Evolutionary conservation across 73 alveolate genomes (phyloP), one percentile per base, ranked within the genome.

Genomic region (Symbiodinium pilosum): DNA sequence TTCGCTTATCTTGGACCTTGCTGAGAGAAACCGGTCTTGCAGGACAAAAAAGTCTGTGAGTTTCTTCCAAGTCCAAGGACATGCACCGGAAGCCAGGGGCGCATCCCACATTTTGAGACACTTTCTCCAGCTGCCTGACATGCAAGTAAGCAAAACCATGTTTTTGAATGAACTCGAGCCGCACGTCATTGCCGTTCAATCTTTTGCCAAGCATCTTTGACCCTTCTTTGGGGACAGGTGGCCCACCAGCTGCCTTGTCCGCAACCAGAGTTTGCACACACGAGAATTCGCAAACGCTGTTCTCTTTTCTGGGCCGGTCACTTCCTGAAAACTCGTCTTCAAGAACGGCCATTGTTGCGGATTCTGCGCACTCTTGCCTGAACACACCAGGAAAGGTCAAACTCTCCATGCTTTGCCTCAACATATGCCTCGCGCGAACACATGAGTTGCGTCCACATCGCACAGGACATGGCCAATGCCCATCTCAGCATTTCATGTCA

Each of bases 41-140:
- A 20, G 69, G 43, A 28, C 43, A 24, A 11, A 75, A 34, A 2
- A n/a, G n/a, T n/a, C n/a, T n/a, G n/a, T n/a, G n/a, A n/a, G n/a
- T n/a, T n/a, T n/a, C 41, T 28, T 69, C 39, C 84, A 11, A 69
- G 84, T n/a, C 7, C 39, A 28, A 21, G 16, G 44, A 51, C 95
- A 89, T 89, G 86, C 95, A 89, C 71, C 95, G 95, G 42, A 89
- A 89, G 36, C 95, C 95, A 26, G 95, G 95, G 14, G 95, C 95
- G 41, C 95, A 89, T 34, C 95, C 95, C 36, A 89, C 95, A 56
- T 89, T 89, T 87, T 89, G 87, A 18, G 95, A 59, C 47, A 89
- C 44, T 47, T 68, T 89, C 75, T 59, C 95, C 32, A 42, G 39
- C 34, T n/a, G 42, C 85, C 85, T 73, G 81, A 28, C 12, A 38